Percentiles rank a stretch among this genome's conserved stretches.
phyloP scores from a whole-genome alignment of 2,329 filamentous ascomycete species.

The Fusarium albidum region DNA sequence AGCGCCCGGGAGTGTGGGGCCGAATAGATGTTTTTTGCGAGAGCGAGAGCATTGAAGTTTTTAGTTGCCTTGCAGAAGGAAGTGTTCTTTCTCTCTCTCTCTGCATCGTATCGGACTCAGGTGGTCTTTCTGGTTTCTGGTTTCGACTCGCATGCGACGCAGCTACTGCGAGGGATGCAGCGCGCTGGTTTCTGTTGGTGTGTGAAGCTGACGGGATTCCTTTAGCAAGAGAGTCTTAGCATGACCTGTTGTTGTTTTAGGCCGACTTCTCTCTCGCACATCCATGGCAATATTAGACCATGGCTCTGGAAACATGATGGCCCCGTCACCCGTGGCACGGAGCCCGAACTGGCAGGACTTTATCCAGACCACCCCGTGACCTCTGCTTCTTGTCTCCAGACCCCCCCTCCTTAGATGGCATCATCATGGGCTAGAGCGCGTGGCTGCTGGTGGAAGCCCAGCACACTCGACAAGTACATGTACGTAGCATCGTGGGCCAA shows the following conservation, averaged over 20 bases:
- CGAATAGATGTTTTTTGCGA: slow-evolving; percentile 27
- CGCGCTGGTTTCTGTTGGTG: slow-evolving; percentile 27
- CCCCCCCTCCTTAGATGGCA: slow-evolving; percentile 19
- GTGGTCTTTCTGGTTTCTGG: slow-evolving; percentile 13
- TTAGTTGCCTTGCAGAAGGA: too few species aligned
- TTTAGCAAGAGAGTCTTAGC: slow-evolving; percentile 2
- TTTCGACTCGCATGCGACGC: slow-evolving; percentile 30
- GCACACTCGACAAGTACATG: slow-evolving; percentile 3
- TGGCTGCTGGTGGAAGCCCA: slow-evolving; percentile 16
- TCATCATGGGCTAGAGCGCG: too few species aligned
- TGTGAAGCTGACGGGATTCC: slow-evolving; percentile 22
- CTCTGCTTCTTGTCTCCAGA: slow-evolving; percentile 3
- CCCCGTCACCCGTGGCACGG: slow-evolving; percentile 18
- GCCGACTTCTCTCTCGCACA: slow-evolving; percentile 14
- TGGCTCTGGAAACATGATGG: slow-evolving; percentile 15
- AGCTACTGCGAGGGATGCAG: slow-evolving; percentile 41
- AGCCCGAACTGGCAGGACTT: slow-evolving; percentile 24
- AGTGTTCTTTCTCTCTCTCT: slow-evolving; percentile 6
- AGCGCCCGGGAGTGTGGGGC: slow-evolving; percentile 44
- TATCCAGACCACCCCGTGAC: slow-evolving; percentile 23
- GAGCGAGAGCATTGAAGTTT: too few species aligned
- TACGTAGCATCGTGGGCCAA: background rate
- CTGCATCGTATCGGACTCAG: slow-evolving; percentile 20
- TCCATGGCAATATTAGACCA: slow-evolving; percentile 13
- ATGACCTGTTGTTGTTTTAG: slow-evolving; percentile 16